Evolutionary conservation across 2,329 filamentous ascomycete species (phyloP).

Genomic region (Pseudocercospora pini-densiflorae): DNA sequence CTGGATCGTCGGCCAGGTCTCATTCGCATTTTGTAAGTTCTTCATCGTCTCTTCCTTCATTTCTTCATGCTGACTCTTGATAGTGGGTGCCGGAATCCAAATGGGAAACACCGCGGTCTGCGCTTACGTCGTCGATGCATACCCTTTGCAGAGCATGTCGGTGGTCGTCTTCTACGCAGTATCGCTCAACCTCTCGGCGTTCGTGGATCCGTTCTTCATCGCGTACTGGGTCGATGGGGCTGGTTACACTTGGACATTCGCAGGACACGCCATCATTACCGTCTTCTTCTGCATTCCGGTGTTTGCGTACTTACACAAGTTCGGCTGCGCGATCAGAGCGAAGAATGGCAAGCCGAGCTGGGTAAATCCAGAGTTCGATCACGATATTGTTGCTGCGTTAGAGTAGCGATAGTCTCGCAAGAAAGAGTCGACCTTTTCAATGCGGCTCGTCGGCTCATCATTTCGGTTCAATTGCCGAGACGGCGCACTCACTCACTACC

Average conservation of each 20-base stretch:
- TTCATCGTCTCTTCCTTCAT: neutral
- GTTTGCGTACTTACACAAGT: conserved; percentile 23
- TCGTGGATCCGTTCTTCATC: conserved; percentile 28
- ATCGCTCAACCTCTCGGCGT: conserved; percentile 25
- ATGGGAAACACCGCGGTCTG: conserved; percentile 28
- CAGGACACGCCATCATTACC: conserved; percentile 26
- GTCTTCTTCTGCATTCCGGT: conserved; percentile 24
- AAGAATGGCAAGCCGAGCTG: conserved; percentile 20
- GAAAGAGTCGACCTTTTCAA: neutral
- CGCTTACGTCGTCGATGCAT: conserved; percentile 26
- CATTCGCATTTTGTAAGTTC: conserved; percentile 24
- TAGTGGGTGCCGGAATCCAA: conserved; percentile 27
- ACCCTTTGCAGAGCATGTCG: conserved; percentile 28
- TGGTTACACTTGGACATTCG: conserved; percentile 27
- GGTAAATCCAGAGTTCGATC: conserved; percentile 28
- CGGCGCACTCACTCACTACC: too few relatives aligned
- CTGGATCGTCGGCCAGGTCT: conserved; percentile 28
- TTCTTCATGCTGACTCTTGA: conserved; percentile 11
- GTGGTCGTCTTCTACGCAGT: conserved; percentile 28
- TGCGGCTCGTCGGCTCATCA: too few relatives aligned
- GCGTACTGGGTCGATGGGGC: conserved; percentile 23
- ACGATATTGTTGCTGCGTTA: conserved; percentile 12
- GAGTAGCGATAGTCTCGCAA: neutral
- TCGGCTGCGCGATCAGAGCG: conserved; percentile 18
- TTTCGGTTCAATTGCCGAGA: too few relatives aligned